These are phyloP conservation scores for Cronartium quercuum DNA, from an alignment of 1,284 basidiomycete species.

Conservation along the genomic window DNA sequence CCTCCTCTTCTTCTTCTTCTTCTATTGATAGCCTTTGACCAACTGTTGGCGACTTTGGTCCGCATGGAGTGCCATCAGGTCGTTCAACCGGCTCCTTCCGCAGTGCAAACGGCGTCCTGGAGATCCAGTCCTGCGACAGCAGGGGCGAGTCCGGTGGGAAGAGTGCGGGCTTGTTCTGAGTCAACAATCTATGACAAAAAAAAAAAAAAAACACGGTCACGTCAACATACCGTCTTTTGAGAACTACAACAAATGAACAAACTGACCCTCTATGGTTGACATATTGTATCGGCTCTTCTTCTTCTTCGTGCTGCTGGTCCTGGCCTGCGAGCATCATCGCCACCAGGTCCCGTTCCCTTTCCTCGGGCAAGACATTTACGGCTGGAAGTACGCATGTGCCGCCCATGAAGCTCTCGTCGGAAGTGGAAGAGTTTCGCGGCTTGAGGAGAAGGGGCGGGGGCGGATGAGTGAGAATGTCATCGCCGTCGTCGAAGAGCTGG, in stretches of 20 bases:
- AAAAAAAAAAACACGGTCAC: not conserved
- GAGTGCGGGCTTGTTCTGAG: conserved; percentile 25
- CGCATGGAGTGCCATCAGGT: not conserved
- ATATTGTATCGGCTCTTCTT: conserved; percentile 23
- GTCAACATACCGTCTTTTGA: not conserved
- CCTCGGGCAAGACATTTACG: conserved; percentile 36
- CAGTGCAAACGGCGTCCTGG: conserved; percentile 31
- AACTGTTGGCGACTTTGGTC: not conserved
- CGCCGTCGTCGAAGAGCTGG: conserved; percentile 30
- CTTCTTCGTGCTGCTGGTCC: conserved; percentile 10
- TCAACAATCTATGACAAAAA: conserved; percentile 13
- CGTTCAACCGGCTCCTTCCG: conserved; percentile 12
- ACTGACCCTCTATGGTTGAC: conserved; percentile 38
- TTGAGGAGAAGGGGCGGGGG: not conserved
- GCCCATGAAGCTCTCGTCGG: no score
- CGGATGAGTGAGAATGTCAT: conserved; percentile 16
- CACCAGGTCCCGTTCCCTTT: conserved; percentile 37
- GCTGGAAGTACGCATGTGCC: conserved; percentile 27
- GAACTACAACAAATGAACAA: not conserved
- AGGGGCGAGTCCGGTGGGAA: conserved; percentile 34
- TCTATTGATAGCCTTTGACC: not conserved
- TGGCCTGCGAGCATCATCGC: conserved; percentile 35
- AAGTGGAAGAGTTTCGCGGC: no score
- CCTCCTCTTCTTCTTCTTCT: not conserved
- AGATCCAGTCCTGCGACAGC: conserved; percentile 24